A percentile compares a stretch with the other conserved stretches of the same genome.
Conservation (phyloP, 768 basidiomycete species). For the Hygrocybe coccinea region DNA sequence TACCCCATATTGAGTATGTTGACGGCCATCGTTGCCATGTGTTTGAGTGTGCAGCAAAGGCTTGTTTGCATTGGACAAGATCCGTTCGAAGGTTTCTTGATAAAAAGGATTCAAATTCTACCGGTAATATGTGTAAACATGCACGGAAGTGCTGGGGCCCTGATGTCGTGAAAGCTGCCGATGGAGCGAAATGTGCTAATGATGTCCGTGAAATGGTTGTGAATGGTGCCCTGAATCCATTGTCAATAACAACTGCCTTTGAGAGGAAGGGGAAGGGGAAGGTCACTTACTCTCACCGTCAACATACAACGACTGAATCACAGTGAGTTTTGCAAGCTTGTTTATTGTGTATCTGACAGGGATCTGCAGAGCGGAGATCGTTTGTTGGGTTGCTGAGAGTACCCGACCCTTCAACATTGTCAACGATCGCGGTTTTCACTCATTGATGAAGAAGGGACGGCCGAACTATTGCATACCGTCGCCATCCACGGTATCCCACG, state of each 20-base stretch:
- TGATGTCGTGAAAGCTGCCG: slow-evolving; percentile 15
- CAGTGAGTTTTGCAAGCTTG: slow-evolving; percentile 12
- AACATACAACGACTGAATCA: slow-evolving; percentile 22
- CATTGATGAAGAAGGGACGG: slow-evolving; percentile 33
- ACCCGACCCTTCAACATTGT: slow-evolving; percentile 32
- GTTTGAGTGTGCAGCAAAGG: slow-evolving; percentile 23
- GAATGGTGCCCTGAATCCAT: slow-evolving; percentile 8
- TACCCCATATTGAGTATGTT: slow-evolving; percentile 16
- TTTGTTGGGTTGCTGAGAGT: slow-evolving; percentile 33
- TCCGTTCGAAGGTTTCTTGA: slow-evolving; percentile 19
- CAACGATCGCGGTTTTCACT: slow-evolving; percentile 26
- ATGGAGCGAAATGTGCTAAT: slow-evolving; percentile 2
- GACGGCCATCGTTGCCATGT: slow-evolving; percentile 19
- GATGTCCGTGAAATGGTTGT: slow-evolving; percentile 2
- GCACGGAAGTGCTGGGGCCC: slow-evolving; percentile 31
- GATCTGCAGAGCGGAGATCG: slow-evolving; percentile 26
- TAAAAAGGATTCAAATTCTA: slow-evolving; percentile 25
- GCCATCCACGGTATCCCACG: slow-evolving; percentile 27
- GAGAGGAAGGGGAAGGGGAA: slow-evolving; percentile 25
- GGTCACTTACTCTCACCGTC: slow-evolving; percentile 27
- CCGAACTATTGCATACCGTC: slow-evolving; percentile 35
- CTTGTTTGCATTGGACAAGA: slow-evolving; percentile 16
- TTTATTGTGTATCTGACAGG: background rate
- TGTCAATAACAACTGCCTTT: slow-evolving; percentile 27
- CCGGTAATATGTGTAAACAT: slow-evolving; percentile 28